Conservation (phyloP, 768 basidiomycete species). For the Rhodotorula babjevae region DNA sequence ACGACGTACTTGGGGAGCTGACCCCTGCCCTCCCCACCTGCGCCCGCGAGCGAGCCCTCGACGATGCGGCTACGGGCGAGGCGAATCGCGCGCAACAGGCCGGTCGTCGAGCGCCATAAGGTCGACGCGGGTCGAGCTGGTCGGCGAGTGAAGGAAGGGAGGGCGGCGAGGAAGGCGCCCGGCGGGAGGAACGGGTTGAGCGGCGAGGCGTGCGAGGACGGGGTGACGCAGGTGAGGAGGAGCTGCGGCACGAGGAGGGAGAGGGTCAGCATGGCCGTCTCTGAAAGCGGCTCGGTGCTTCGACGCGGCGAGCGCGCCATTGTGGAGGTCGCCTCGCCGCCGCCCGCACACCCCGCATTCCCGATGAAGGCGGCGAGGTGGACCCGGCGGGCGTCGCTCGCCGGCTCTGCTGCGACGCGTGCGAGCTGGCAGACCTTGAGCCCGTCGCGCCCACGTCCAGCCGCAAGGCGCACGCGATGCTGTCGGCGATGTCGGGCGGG, state of each 20-base stretch:
- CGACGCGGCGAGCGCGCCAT: too few relatives aligned
- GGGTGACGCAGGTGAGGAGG: conserved; percentile 26
- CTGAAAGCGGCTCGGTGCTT: too few relatives aligned
- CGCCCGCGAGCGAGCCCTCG: conserved; percentile 21
- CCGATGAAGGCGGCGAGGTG: too few relatives aligned
- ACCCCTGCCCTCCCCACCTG: conserved; percentile 21
- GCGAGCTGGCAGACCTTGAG: too few relatives aligned
- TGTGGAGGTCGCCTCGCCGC: too few relatives aligned
- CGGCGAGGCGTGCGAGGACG: conserved; percentile 29
- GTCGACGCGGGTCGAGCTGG: conserved; percentile 27
- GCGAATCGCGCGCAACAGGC: conserved; percentile 34
- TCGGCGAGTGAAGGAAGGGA: conserved; percentile 24
- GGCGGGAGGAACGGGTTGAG: conserved; percentile 37
- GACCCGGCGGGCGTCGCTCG: too few relatives aligned
- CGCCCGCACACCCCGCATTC: too few relatives aligned
- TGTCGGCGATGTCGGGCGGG: not conserved
- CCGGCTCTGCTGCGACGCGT: too few relatives aligned
- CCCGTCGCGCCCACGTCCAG: too few relatives aligned
- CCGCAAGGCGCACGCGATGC: not conserved
- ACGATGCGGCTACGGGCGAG: conserved; percentile 21
- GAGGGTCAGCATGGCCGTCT: too few relatives aligned
- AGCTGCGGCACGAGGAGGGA: not conserved
- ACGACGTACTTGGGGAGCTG: conserved; percentile 38
- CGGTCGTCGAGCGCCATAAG: conserved; percentile 28
- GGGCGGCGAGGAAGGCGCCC: conserved; percentile 29